phyloP scores from a whole-genome alignment of 495 filamentous ascomycete species.

The Xylaria nigripes region DNA sequence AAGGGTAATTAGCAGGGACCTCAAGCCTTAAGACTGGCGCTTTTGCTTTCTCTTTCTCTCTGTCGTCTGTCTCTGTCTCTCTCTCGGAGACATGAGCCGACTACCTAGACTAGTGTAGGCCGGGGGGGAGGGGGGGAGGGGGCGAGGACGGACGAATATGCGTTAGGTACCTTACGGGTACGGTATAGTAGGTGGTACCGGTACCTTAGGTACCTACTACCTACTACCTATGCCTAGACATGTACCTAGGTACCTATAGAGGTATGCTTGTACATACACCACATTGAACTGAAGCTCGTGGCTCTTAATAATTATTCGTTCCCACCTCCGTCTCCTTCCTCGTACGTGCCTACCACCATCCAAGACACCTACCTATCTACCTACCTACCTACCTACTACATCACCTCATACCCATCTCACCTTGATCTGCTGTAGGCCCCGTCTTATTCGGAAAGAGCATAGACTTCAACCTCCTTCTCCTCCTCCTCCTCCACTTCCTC shows the following conservation, averaged over 20 bases:
- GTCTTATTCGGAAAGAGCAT: neutral
- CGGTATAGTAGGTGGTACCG: no score
- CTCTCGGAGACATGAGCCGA: conserved; percentile 15
- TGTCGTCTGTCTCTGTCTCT: no score
- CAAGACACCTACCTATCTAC: conserved; percentile 1
- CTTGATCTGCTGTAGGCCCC: neutral
- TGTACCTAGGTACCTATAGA: conserved; percentile 4
- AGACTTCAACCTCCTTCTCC: neutral
- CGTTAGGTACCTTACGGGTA: no score
- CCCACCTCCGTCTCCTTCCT: neutral
- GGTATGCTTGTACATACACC: no score
- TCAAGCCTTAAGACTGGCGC: conserved; percentile 6
- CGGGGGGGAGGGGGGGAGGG: neutral
- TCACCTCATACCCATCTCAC: neutral
- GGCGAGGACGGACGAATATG: no score
- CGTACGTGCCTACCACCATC: conserved; percentile 7
- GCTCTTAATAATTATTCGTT: conserved; percentile 6
- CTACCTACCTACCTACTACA: neutral
- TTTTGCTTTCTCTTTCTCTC: conserved; percentile 10
- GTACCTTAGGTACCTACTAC: no score
- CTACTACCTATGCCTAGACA: no score
- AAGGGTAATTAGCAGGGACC: neutral
- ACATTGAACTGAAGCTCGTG: neutral
- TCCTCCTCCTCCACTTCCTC: no score
- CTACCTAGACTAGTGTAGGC: conserved; percentile 1